These are phyloP conservation scores for Miamiensis avidus DNA, from an alignment of 169 alveolate genomes.

Conservation along the genomic window DNA sequence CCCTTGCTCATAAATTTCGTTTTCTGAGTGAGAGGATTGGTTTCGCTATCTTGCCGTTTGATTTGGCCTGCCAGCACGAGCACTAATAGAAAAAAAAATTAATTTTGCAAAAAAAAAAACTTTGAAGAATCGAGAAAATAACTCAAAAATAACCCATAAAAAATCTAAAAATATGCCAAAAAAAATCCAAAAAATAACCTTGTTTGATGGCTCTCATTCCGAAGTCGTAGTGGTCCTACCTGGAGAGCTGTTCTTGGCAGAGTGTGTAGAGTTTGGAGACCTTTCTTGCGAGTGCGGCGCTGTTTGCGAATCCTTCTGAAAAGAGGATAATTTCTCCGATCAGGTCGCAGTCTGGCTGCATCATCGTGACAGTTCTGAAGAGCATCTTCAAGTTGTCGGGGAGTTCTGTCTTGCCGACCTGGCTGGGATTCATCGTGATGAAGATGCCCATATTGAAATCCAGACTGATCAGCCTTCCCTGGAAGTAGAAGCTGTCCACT, in stretches of 20 bases:
- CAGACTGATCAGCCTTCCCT: conserved; percentile 65
- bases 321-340: conserved; percentile 80
- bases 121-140: too few relatives aligned
- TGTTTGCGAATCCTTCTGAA: conserved; percentile 67
- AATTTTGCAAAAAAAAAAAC: too few relatives aligned
- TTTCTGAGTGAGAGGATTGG: too few relatives aligned
- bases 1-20: too few relatives aligned
- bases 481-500: conserved; percentile 69
- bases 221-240: conserved; percentile 85
- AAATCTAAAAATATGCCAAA: too few relatives aligned
- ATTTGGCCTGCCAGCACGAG: too few relatives aligned
- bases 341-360: conserved; percentile 83
- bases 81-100: too few relatives aligned
- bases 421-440: conserved; percentile 88
- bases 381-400: conserved; percentile 85
- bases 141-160: too few relatives aligned
- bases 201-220: conserved; percentile 86
- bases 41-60: too few relatives aligned
- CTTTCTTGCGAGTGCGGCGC: conserved; percentile 70
- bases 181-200: conserved; percentile 76
- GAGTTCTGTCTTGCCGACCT: conserved; percentile 87
- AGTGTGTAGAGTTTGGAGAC: conserved; percentile 82
- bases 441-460: conserved; percentile 67
- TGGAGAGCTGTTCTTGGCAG: conserved; percentile 78
- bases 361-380: conserved; percentile 85